phyloP scores from a whole-genome alignment of 179 eudicot species.

The Nepenthes alata region DNA sequence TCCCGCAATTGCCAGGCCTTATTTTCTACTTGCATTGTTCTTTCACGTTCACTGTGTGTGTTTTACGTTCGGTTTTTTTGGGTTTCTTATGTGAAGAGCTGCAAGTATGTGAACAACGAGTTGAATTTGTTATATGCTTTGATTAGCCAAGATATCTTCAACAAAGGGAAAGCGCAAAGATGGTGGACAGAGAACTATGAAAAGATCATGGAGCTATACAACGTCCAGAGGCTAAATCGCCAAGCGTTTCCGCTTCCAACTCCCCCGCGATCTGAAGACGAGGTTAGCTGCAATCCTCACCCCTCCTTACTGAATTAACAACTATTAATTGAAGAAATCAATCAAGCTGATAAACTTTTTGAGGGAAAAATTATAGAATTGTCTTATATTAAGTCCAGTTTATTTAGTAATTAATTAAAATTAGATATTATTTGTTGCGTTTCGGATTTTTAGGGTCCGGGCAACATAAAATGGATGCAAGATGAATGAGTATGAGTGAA shows the following conservation, averaged over 20 bases:
- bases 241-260: slow-evolving; percentile 82
- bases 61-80: slow-evolving; percentile 4
- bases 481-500: too few relatives aligned
- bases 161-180: slow-evolving; percentile 87
- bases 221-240: slow-evolving; percentile 73
- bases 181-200: slow-evolving; percentile 97
- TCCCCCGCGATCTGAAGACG: slow-evolving; percentile 68
- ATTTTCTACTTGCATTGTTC: too few relatives aligned
- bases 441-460: too few relatives aligned
- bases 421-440: too few relatives aligned
- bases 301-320: not conserved
- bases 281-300: slow-evolving; percentile 27
- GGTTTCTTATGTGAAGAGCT: not conserved
- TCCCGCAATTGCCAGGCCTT: too few relatives aligned
- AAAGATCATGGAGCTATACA: slow-evolving; percentile 86
- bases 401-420: too few relatives aligned
- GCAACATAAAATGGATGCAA: too few relatives aligned
- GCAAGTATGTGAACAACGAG: not conserved
- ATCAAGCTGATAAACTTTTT: not conserved
- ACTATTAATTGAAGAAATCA: not conserved
- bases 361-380: too few relatives aligned
- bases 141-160: slow-evolving; percentile 76
- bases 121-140: slow-evolving; percentile 12
- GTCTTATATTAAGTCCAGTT: too few relatives aligned
- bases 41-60: too few relatives aligned